A percentile compares a stretch with the other conserved stretches of the same genome.
phyloP scores from a whole-genome alignment of 2,329 filamentous ascomycete genomes.

The Hypocrella siamensis region DNA sequence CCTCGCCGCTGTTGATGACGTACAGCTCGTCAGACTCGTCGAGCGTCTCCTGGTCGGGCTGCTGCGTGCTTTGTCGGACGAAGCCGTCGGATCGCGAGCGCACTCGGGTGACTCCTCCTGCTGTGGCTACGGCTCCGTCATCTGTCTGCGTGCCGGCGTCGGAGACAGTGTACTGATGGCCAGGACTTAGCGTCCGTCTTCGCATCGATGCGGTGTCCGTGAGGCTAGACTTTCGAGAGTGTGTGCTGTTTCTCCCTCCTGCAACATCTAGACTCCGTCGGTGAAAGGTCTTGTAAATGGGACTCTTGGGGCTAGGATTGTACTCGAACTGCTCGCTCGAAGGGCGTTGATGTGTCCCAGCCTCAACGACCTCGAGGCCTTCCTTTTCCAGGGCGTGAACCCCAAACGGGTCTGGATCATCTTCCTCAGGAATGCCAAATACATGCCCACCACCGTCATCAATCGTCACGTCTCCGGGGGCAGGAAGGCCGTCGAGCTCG shows the following conservation, averaged over 20 bases:
- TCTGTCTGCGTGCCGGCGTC: conserved; percentile 13
- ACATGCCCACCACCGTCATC: conserved; percentile 6
- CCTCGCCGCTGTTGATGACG: background rate
- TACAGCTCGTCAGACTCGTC: background rate
- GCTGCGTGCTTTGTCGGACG: background rate
- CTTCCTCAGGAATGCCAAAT: conserved; percentile 20
- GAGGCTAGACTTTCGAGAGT: too few species aligned
- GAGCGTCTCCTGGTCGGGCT: background rate
- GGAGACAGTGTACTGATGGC: conserved; percentile 6
- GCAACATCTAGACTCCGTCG: conserved; percentile 12
- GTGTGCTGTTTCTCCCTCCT: conserved; percentile 8
- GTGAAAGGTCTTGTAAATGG: conserved; percentile 19
- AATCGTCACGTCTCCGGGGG: conserved; percentile 19
- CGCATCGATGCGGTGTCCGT: conserved; percentile 1
- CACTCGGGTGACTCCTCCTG: background rate
- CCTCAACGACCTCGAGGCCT: conserved; percentile 20
- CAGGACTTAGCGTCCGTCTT: too few species aligned
- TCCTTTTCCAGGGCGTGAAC: conserved; percentile 19
- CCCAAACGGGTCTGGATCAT: conserved; percentile 22
- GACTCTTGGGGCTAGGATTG: conserved; percentile 18
- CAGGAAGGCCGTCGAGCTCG: conserved; percentile 15
- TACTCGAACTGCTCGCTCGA: conserved; percentile 20
- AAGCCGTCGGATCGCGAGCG: background rate
- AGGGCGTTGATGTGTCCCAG: conserved; percentile 17
- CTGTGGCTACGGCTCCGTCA: background rate